phyloP scores from a whole-genome alignment of 441 rosid genomes.

The Syzygium syzygioides region DNA sequence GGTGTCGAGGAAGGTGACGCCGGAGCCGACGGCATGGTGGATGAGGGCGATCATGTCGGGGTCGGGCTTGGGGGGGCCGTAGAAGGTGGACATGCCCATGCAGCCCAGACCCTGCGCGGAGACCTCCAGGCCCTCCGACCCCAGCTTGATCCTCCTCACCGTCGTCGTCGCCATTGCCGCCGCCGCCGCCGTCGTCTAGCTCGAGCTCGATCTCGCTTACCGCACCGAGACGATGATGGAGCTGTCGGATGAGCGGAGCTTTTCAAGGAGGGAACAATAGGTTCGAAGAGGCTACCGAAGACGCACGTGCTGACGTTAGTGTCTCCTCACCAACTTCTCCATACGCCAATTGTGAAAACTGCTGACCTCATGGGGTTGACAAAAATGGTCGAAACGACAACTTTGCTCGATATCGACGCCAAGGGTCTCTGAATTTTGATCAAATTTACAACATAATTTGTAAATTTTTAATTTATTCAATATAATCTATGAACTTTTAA shows the following conservation, averaged over 20 bases:
- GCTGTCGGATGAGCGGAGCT: not conserved
- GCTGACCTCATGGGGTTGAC: no score
- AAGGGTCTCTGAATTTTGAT: no score
- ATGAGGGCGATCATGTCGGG: not conserved
- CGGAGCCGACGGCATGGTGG: not conserved
- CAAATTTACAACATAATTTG: no score
- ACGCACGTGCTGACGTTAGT: not conserved
- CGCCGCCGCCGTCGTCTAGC: not conserved
- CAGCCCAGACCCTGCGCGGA: conserved; percentile 3
- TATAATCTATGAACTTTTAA: no score
- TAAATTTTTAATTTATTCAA: no score
- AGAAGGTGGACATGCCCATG: not conserved
- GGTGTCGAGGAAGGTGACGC: conserved; percentile 4
- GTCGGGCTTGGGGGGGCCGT: not conserved
- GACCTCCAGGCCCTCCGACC: conserved; percentile 1
- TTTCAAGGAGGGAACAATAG: not conserved
- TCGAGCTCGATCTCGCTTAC: not conserved
- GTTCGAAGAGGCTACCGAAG: not conserved
- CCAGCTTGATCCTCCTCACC: not conserved
- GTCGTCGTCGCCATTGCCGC: fast-evolving
- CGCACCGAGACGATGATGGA: not conserved
- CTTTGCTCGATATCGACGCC: no score
- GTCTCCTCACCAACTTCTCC: no score
- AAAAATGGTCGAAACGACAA: no score
- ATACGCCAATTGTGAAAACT: no score